Conservation (phyloP, 495 filamentous ascomycete genomes). For the Stereocaulon alpinum region DNA sequence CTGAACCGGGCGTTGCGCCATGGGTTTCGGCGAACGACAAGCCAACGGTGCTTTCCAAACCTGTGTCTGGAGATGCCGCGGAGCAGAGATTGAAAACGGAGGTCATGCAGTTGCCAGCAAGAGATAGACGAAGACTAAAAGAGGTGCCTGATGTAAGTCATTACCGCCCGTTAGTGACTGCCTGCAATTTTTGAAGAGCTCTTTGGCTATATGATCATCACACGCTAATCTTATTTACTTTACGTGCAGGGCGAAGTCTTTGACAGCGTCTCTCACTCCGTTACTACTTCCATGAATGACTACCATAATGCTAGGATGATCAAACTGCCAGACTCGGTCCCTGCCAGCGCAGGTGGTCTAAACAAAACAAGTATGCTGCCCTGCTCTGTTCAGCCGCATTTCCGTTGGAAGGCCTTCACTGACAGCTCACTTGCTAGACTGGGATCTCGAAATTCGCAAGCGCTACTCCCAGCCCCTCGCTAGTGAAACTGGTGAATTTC, state of each 20-base stretch:
- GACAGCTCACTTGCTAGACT: conserved; percentile 41
- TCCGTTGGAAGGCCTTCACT: background rate
- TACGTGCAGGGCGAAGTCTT: conserved; percentile 50
- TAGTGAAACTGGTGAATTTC: conserved; percentile 87
- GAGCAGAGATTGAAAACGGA: conserved; percentile 86
- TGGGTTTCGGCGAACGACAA: conserved; percentile 94
- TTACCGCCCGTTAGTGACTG: background rate
- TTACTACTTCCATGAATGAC: conserved; percentile 55
- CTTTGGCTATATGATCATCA: background rate
- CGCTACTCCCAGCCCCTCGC: conserved; percentile 80
- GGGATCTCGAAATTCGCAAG: conserved; percentile 87
- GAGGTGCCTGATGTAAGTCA: conserved; percentile 51
- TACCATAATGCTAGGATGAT: conserved; percentile 59
- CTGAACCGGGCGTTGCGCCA: conserved; percentile 81
- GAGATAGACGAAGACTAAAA: conserved; percentile 82
- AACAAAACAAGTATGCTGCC: conserved; percentile 69
- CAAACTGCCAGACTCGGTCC: conserved; percentile 57
- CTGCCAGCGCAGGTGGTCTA: conserved; percentile 72
- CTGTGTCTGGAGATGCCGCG: conserved; percentile 74
- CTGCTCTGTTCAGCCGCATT: background rate
- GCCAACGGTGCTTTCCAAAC: conserved; percentile 68
- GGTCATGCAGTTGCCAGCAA: conserved; percentile 80
- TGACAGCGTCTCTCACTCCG: conserved; percentile 30
- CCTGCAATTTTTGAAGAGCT: background rate
- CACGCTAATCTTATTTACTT: background rate